A percentile compares a stretch with the other conserved stretches of the same genome.
phyloP scores from a whole-genome alignment of 495 filamentous ascomycete species.

The Penicillium argentinense region DNA sequence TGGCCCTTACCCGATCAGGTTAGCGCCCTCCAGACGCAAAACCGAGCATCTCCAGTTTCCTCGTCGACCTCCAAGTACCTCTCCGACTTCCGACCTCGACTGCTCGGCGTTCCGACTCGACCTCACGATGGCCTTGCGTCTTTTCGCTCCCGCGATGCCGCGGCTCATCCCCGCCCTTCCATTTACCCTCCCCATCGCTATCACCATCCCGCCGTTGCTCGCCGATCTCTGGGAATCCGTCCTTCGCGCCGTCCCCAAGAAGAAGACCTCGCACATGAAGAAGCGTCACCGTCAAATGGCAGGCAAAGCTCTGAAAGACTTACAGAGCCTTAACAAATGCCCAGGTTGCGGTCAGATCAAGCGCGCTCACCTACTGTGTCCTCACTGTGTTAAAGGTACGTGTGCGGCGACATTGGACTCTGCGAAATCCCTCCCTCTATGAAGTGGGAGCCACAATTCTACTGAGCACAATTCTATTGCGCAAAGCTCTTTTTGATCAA shows the following conservation, averaged over 20 bases:
- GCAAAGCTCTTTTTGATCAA: too few species aligned
- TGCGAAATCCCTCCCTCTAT: neutral
- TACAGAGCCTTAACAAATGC: slow-evolving; percentile 81
- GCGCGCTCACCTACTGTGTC: slow-evolving; percentile 82
- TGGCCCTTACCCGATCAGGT: slow-evolving; percentile 34
- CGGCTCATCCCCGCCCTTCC: slow-evolving; percentile 18
- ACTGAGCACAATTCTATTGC: too few species aligned
- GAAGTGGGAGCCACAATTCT: neutral
- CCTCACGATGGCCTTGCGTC: slow-evolving; percentile 21
- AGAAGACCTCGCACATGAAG: slow-evolving; percentile 97
- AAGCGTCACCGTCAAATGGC: slow-evolving; percentile 90
- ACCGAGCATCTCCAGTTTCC: slow-evolving; percentile 15
- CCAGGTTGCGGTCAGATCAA: slow-evolving; percentile 85
- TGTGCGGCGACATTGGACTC: neutral
- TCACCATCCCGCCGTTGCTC: slow-evolving; percentile 58
- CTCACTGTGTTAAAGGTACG: slow-evolving; percentile 74
- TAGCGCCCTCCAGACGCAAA: slow-evolving; percentile 31
- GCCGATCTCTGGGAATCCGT: slow-evolving; percentile 88
- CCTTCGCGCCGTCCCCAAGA: slow-evolving; percentile 92
- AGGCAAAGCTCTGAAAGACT: slow-evolving; percentile 89
- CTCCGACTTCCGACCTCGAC: neutral
- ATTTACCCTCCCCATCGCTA: slow-evolving; percentile 27
- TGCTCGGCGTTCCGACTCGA: neutral
- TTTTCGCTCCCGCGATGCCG: slow-evolving; percentile 16
- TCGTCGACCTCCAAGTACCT: neutral